These are phyloP conservation scores for Camelina neglecta DNA, from an alignment of 345 rosid genomes.

Conservation along the genomic window DNA sequence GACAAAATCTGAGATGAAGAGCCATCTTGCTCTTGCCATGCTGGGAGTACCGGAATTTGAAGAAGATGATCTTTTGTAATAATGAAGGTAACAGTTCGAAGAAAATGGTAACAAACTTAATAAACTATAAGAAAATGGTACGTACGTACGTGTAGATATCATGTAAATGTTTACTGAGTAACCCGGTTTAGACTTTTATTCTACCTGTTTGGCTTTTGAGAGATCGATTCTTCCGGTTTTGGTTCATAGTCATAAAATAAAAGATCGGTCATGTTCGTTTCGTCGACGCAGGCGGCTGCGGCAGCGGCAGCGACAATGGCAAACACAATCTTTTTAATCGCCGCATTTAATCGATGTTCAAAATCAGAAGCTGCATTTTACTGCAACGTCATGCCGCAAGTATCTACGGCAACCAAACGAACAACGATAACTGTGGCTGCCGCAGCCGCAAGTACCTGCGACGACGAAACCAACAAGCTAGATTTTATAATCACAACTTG, in stretches of 20 bases:
- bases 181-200: background rate
- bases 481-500: background rate
- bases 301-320: too few species aligned
- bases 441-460: too few species aligned
- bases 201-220: background rate
- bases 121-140: background rate
- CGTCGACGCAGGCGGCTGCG: too few species aligned
- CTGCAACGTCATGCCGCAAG: too few species aligned
- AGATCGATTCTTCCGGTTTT: background rate
- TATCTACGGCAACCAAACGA: too few species aligned
- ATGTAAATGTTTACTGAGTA: background rate
- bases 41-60: constrained; percentile 79
- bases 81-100: constrained; percentile 44
- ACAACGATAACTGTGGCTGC: too few species aligned
- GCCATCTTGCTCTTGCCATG: constrained; percentile 91
- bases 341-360: too few species aligned
- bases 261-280: too few species aligned
- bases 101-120: background rate
- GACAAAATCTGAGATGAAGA: constrained; percentile 76
- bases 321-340: too few species aligned
- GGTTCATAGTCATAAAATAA: background rate
- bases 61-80: constrained; percentile 53
- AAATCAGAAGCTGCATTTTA: too few species aligned
- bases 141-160: constrained; percentile 2
- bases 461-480: too few species aligned